These are phyloP conservation scores for Coniochaeta sp. DNA, from an alignment of 2,329 filamentous ascomycete genomes.

Conservation along the genomic window DNA sequence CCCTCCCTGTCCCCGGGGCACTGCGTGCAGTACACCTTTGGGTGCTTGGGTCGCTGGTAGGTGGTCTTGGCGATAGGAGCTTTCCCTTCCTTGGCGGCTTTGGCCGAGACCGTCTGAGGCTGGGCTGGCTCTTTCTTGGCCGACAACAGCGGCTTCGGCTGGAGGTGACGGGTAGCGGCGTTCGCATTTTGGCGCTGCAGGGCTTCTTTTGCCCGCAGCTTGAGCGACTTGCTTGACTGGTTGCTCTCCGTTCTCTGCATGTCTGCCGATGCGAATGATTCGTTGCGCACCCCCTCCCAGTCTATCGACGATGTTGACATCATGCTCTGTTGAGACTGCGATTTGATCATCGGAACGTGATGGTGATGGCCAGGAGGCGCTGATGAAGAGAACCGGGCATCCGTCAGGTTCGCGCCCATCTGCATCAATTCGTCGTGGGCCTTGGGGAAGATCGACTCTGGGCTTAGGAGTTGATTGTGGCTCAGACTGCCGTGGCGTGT, in stretches of 20 bases:
- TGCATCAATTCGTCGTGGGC: background rate
- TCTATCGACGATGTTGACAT: background rate
- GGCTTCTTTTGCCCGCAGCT: constrained; percentile 39
- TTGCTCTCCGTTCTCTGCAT: constrained; percentile 41
- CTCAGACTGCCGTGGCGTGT: constrained; percentile 16
- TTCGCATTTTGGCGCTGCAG: constrained; percentile 37
- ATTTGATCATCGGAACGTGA: background rate
- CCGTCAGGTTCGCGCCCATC: background rate
- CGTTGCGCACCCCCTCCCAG: background rate
- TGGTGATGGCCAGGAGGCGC: background rate
- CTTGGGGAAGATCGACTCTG: background rate
- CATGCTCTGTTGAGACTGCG: background rate
- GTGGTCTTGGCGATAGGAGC: constrained; percentile 32
- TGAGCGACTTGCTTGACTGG: constrained; percentile 37
- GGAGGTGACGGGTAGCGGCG: constrained; percentile 22
- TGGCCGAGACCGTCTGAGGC: background rate
- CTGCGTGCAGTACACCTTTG: constrained; percentile 61
- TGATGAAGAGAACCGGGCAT: background rate
- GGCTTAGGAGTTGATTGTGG: constrained; percentile 7
- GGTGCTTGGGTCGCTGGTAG: constrained; percentile 58
- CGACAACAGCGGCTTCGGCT: constrained; percentile 33
- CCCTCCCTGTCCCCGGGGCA: constrained; percentile 70
- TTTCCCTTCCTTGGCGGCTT: constrained; percentile 34
- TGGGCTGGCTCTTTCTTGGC: constrained; percentile 13
- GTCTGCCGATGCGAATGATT: background rate